A percentile compares a stretch with the other conserved stretches of the same genome.
Conservation (phyloP, 352 stramenopile species). For the Phytophthora fragariaefolia region DNA sequence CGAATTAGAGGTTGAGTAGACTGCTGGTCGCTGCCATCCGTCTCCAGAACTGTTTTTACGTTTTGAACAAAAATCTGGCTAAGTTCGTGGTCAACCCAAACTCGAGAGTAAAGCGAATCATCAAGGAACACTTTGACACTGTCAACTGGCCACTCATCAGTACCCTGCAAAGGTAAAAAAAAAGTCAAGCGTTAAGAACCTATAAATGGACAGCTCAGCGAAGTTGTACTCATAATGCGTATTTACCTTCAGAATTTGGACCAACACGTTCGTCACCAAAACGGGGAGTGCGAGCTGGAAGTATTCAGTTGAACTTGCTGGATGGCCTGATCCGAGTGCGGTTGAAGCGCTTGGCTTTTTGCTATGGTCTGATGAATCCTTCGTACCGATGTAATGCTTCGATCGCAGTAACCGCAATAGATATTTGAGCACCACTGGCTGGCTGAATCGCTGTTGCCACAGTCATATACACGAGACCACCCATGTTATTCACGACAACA, state of each 20-base stretch:
- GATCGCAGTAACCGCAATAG: conserved; percentile 79
- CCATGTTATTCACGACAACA: neutral
- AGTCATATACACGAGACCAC: neutral
- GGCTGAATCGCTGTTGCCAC: conserved; percentile 52
- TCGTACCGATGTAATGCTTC: conserved; percentile 74
- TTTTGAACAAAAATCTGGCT: conserved; percentile 81
- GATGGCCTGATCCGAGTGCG: conserved; percentile 29
- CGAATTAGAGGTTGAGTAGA: conserved; percentile 39
- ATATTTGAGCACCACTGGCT: conserved; percentile 76
- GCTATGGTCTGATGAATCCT: conserved; percentile 41
- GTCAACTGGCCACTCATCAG: conserved; percentile 71
- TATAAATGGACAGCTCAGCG: neutral
- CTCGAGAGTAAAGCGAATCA: conserved; percentile 78
- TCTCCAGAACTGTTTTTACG: conserved; percentile 72
- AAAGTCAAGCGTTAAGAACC: neutral
- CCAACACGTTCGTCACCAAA: conserved; percentile 73
- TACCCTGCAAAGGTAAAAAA: conserved; percentile 34
- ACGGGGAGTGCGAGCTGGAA: conserved; percentile 72
- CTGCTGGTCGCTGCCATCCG: conserved; percentile 26
- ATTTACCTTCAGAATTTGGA: conserved; percentile 68
- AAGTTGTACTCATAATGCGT: neutral
- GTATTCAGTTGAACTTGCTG: conserved; percentile 36
- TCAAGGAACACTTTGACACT: conserved; percentile 90
- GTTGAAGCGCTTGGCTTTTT: conserved; percentile 35
- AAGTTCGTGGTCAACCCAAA: conserved; percentile 88